phyloP scores from a whole-genome alignment of 1,284 basidiomycete species.

The Gymnopus androsaceus region DNA sequence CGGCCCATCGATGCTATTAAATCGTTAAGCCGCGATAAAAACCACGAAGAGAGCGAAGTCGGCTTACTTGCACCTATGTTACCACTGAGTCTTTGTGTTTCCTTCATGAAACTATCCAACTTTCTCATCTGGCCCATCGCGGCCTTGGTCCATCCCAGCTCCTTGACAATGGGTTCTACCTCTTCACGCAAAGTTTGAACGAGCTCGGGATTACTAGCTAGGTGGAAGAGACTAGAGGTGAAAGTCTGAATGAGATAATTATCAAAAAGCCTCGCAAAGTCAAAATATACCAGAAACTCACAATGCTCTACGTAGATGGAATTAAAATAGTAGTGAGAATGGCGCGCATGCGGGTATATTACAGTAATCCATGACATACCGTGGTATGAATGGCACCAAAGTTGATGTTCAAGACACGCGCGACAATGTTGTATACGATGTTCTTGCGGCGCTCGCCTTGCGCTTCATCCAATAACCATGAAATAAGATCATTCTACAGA shows the following conservation, averaged over 20 bases:
- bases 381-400: slow-evolving; percentile 13
- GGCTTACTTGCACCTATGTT: background rate
- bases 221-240: slow-evolving; percentile 36
- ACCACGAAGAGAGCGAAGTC: background rate
- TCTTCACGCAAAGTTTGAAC: slow-evolving; percentile 39
- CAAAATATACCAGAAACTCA: background rate
- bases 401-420: slow-evolving; percentile 2
- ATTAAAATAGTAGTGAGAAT: background rate
- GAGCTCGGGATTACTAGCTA: slow-evolving; percentile 37
- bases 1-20: slow-evolving; percentile 22
- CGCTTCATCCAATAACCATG: slow-evolving; percentile 25
- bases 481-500: slow-evolving; percentile 22
- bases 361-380: background rate
- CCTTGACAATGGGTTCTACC: slow-evolving; percentile 28
- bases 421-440: background rate
- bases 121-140: slow-evolving; percentile 11
- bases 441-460: slow-evolving; percentile 12
- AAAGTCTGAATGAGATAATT: slow-evolving; percentile 27
- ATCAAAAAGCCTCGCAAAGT: background rate
- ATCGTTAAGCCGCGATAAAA: background rate
- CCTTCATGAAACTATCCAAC: slow-evolving; percentile 15
- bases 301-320: slow-evolving; percentile 3
- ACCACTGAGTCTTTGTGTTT: background rate
- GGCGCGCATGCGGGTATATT: background rate
- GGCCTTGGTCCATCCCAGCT: slow-evolving; percentile 26